Conservation (phyloP, 2,329 filamentous ascomycete genomes). For the Metarhizium sp. region DNA sequence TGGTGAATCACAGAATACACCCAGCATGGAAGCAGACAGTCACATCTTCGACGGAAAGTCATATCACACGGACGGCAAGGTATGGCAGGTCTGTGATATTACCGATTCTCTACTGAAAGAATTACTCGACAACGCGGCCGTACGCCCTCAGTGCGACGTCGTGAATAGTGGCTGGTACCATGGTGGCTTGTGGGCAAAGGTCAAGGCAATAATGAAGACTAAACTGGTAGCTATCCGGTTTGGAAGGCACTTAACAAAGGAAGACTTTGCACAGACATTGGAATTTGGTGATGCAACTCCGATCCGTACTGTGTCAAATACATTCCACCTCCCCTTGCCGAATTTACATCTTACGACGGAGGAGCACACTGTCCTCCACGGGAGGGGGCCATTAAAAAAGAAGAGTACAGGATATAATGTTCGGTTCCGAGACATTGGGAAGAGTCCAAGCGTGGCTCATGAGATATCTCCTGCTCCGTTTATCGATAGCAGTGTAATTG, state of each 20-base stretch:
- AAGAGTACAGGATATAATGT: constrained; percentile 27
- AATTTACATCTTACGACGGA: constrained; percentile 26
- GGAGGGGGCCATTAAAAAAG: constrained; percentile 25
- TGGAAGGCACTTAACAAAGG: constrained; percentile 35
- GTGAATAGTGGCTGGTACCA: constrained; percentile 73
- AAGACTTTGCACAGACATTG: constrained; percentile 26
- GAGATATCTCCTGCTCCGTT: constrained; percentile 9
- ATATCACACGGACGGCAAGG: constrained; percentile 71
- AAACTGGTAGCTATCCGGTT: constrained; percentile 65
- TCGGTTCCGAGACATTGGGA: constrained; percentile 16
- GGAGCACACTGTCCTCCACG: constrained; percentile 24
- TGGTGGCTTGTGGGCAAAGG: constrained; percentile 72
- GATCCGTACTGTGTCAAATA: constrained; percentile 18
- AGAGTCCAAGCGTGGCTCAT: constrained; percentile 9
- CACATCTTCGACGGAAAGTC: constrained; percentile 79
- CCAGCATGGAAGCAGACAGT: constrained; percentile 34
- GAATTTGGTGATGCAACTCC: constrained; percentile 26
- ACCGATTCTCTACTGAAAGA: constrained; percentile 63
- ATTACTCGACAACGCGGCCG: constrained; percentile 54
- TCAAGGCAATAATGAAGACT: constrained; percentile 77
- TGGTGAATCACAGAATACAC: constrained; percentile 28
- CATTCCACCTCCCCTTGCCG: constrained; percentile 23
- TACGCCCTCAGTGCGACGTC: constrained; percentile 50
- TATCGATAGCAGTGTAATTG: constrained; percentile 5
- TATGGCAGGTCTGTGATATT: constrained; percentile 93